These are phyloP conservation scores for Candida suzukii DNA, from an alignment of 805 yeast species.

Conservation along the genomic window DNA sequence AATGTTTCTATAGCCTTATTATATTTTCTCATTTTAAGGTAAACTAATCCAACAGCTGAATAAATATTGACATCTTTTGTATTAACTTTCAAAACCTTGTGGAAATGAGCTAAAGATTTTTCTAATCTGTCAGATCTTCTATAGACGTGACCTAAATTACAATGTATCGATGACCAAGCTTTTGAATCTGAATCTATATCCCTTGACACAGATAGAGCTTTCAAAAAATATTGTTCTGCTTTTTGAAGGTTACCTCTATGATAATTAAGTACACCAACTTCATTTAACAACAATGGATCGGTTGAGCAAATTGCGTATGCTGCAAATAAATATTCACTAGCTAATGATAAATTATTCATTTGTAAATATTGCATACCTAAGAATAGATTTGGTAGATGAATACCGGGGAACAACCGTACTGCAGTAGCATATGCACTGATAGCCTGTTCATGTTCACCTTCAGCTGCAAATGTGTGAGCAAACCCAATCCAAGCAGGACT, in stretches of 20 bases:
- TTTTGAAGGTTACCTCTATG: conserved; percentile 59
- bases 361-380: conserved; percentile 95
- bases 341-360: conserved; percentile 72
- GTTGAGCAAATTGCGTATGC: conserved; percentile 71
- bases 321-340: conserved; percentile 77
- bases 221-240: conserved; percentile 65
- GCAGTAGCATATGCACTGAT: conserved; percentile 96
- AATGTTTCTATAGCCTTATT: conserved; percentile 66
- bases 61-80: conserved; percentile 64
- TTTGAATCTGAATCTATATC: conserved; percentile 69
- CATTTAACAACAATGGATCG: conserved; percentile 87
- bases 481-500: conserved; percentile 98
- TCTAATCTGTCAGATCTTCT: conserved; percentile 55
- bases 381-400: conserved; percentile 82
- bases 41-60: conserved; percentile 79
- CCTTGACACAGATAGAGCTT: conserved; percentile 65
- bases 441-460: conserved; percentile 99
- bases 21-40: conserved; percentile 60
- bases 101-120: conserved; percentile 69
- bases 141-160: conserved; percentile 85
- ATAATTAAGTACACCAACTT: conserved; percentile 86
- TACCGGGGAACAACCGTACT: conserved; percentile 82
- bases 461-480: conserved; percentile 95
- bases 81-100: conserved; percentile 62
- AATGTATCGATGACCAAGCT: conserved; percentile 79